phyloP scores from a whole-genome alignment of 768 basidiomycete genomes.

The Mycena capillaripes region DNA sequence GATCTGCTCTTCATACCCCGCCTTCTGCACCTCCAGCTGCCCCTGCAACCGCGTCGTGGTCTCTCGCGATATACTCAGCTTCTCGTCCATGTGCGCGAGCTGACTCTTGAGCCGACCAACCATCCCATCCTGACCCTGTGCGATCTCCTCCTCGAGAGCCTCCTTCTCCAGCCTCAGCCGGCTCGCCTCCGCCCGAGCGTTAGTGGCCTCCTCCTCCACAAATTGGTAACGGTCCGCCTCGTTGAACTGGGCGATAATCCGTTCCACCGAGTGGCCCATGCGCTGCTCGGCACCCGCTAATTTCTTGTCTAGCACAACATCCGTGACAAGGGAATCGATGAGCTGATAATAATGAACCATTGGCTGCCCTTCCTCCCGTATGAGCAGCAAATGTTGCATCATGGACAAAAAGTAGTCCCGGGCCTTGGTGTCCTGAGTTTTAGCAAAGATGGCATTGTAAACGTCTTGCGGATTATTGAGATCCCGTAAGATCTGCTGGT shows the following conservation, averaged over 20 bases:
- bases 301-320: constrained; percentile 94
- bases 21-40: constrained; percentile 83
- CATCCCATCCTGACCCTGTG: constrained; percentile 84
- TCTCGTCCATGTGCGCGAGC: constrained; percentile 78
- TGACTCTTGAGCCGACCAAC: constrained; percentile 86
- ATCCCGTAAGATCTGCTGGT: constrained; percentile 82
- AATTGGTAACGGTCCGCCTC: constrained; percentile 87
- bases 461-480: constrained; percentile 89
- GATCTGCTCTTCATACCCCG: constrained; percentile 88
- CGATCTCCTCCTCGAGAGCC: constrained; percentile 83
- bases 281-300: constrained; percentile 86
- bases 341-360: constrained; percentile 93
- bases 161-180: constrained; percentile 88
- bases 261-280: constrained; percentile 90
- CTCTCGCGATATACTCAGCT: constrained; percentile 83
- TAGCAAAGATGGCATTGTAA: constrained; percentile 84
- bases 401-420: constrained; percentile 91
- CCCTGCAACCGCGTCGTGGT: constrained; percentile 82
- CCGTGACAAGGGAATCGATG: constrained; percentile 89
- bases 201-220: constrained; percentile 83
- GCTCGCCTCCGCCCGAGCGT: constrained; percentile 73
- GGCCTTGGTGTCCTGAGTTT: constrained; percentile 84
- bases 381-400: constrained; percentile 93
- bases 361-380: constrained; percentile 88
- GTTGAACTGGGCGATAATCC: constrained; percentile 90